Conservation (phyloP, 805 yeast species). For the Spathaspora gorwiae region DNA sequence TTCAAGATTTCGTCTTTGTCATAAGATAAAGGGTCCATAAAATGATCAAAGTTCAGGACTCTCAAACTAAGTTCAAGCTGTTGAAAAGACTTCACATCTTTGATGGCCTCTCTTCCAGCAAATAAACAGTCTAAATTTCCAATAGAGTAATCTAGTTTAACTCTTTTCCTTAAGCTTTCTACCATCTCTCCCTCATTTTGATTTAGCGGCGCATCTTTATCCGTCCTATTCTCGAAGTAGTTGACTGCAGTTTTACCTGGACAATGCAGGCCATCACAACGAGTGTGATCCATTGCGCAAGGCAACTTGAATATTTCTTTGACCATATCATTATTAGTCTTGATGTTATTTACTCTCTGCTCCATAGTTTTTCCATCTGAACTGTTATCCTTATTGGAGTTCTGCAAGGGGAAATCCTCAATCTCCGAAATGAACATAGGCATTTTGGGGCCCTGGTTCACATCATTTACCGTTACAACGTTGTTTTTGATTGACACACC, state of each 20-base stretch:
- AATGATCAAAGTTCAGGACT: slow-evolving; percentile 5
- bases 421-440: slow-evolving; percentile 12
- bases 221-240: slow-evolving; percentile 2
- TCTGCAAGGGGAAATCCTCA: slow-evolving; percentile 10
- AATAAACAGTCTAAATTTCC: slow-evolving; percentile 10
- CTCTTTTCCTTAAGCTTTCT: slow-evolving; percentile 6
- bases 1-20: slow-evolving; percentile 8
- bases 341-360: background rate
- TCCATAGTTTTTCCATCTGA: background rate
- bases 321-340: slow-evolving; percentile 1
- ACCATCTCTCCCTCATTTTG: slow-evolving; percentile 3
- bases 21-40: slow-evolving; percentile 7
- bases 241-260: slow-evolving; percentile 9
- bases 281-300: slow-evolving; percentile 7
- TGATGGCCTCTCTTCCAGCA: slow-evolving; percentile 4
- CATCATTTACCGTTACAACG: slow-evolving; percentile 2
- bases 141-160: slow-evolving; percentile 9
- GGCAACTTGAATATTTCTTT: slow-evolving; percentile 6
- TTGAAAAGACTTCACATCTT: slow-evolving; percentile 6
- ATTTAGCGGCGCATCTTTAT: background rate
- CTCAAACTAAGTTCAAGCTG: slow-evolving; percentile 2
- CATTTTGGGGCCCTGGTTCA: slow-evolving; percentile 8
- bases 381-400: background rate
- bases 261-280: slow-evolving; percentile 9
- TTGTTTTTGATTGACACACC: slow-evolving; percentile 31